Percentiles rank a stretch among this genome's conserved stretches.
These are phyloP conservation scores for Wickerhamomyces sydowiorum DNA, from an alignment of 805 yeast species.

Conservation along the genomic window DNA sequence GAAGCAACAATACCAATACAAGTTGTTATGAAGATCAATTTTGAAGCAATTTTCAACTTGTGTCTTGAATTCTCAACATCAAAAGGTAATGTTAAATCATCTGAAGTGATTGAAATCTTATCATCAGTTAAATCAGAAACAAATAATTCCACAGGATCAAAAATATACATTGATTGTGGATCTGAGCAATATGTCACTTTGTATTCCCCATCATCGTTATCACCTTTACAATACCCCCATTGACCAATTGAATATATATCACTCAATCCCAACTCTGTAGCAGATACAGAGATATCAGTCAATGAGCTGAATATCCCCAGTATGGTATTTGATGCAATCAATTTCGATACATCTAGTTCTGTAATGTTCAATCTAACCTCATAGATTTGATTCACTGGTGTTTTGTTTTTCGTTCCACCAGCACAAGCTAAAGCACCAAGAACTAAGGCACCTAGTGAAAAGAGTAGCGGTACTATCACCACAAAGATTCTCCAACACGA, in stretches of 20 bases:
- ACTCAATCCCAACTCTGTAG: conserved; percentile 32
- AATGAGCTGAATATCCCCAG: conserved; percentile 10
- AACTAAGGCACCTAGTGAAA: conserved; percentile 36
- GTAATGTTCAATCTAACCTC: conserved; percentile 39
- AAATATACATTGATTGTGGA: conserved; percentile 49
- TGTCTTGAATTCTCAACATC: conserved; percentile 40
- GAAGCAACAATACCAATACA: conserved; percentile 41
- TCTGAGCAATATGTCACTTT: conserved; percentile 44
- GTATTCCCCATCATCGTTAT: conserved; percentile 11
- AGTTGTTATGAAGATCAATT: conserved; percentile 55
- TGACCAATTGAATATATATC: conserved; percentile 50
- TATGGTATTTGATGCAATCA: conserved; percentile 4
- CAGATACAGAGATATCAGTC: conserved; percentile 8
- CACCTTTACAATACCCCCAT: conserved; percentile 61
- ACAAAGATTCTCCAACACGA: conserved; percentile 10
- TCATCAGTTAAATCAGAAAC: conserved; percentile 18
- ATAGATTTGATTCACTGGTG: conserved; percentile 37
- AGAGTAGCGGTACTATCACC: conserved; percentile 16
- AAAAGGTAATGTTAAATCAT: conserved; percentile 45
- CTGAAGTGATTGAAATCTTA: conserved; percentile 11
- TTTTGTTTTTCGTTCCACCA: conserved; percentile 38
- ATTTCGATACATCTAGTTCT: conserved; percentile 19
- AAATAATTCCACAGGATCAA: conserved; percentile 42
- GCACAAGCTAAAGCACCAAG: conserved; percentile 41
- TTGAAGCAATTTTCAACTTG: conserved; percentile 40